Conservation (phyloP, 306 rosid genomes). For the Rosa persica region DNA sequence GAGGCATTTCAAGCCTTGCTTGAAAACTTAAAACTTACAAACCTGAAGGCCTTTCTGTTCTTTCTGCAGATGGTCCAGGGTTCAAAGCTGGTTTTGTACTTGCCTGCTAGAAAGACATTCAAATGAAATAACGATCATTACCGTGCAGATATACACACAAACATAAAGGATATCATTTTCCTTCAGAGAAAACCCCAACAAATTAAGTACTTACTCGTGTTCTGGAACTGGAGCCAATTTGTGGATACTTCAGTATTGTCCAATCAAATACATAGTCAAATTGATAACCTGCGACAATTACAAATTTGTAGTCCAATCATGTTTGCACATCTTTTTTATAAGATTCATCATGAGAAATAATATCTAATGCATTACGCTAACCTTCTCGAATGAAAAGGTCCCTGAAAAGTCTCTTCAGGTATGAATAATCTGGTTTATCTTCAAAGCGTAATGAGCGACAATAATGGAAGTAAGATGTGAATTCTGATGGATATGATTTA, state of each 20-base stretch:
- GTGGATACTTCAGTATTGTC: conserved; percentile 94
- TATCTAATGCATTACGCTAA: conserved; percentile 24
- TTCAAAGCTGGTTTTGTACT: conserved; percentile 65
- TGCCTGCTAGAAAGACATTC: conserved; percentile 43
- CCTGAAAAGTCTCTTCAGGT: conserved; percentile 88
- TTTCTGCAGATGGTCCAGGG: conserved; percentile 68
- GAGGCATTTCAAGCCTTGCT: conserved; percentile 26
- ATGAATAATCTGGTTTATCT: conserved; percentile 96
- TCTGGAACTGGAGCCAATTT: conserved; percentile 90
- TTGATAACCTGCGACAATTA: conserved; percentile 69
- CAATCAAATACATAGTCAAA: conserved; percentile 98
- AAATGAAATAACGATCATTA: conserved; percentile 26
- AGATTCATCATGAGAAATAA: conserved; percentile 14
- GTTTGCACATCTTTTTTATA: neutral
- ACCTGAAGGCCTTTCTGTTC: conserved; percentile 82
- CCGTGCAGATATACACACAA: conserved; percentile 13
- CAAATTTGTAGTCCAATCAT: conserved; percentile 11
- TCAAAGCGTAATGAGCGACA: conserved; percentile 94
- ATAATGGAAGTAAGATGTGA: conserved; percentile 89
- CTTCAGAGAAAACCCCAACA: conserved; percentile 20
- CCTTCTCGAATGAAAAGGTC: conserved; percentile 98
- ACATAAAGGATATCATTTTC: neutral
- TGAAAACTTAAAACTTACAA: conserved; percentile 20
- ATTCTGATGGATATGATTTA: conserved; percentile 80
- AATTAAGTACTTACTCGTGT: conserved; percentile 54